Evolutionary conservation across 129 eudicot genomes (phyloP).

Genomic region (Silybum marianum): DNA sequence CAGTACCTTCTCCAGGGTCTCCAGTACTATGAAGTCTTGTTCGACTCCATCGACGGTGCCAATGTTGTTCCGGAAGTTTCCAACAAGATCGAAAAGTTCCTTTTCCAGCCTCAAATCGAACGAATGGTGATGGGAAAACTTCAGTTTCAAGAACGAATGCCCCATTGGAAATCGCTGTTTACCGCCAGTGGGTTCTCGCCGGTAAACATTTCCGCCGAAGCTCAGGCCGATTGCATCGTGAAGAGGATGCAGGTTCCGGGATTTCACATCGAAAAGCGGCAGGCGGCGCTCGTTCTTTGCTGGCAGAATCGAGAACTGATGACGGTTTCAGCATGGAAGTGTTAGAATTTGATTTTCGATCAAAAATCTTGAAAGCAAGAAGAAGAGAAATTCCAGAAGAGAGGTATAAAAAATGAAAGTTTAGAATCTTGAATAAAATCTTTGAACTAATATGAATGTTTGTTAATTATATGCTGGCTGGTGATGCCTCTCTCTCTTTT

Average conservation of each 20-base stretch:
- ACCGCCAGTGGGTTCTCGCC: constrained; percentile 51
- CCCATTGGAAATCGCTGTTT: constrained; percentile 53
- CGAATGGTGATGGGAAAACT: constrained; percentile 54
- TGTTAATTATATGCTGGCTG: constrained; percentile 17
- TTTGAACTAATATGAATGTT: constrained; percentile 37
- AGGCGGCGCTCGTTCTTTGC: constrained; percentile 56
- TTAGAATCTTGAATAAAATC: constrained; percentile 37
- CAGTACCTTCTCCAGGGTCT: constrained; percentile 56
- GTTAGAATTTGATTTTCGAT: constrained; percentile 38
- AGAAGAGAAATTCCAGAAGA: constrained; percentile 30
- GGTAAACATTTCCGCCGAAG: constrained; percentile 55
- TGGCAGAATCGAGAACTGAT: constrained; percentile 63
- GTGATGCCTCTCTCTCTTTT: constrained; percentile 25
- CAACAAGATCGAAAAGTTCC: constrained; percentile 58
- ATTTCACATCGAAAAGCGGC: constrained; percentile 57
- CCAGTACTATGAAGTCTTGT: constrained; percentile 54
- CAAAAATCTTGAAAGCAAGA: constrained; percentile 33
- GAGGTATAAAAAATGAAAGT: constrained; percentile 39
- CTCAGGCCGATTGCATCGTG: constrained; percentile 61
- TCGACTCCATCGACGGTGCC: constrained; percentile 52
- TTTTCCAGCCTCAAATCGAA: constrained; percentile 58
- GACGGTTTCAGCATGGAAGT: constrained; percentile 67
- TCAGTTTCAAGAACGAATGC: constrained; percentile 47
- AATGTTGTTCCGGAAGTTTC: constrained; percentile 42
- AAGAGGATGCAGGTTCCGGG: constrained; percentile 57